A percentile compares a stretch with the other conserved stretches of the same genome.
These are phyloP conservation scores for Helotiales sp. DNA, from an alignment of 2,329 filamentous ascomycete genomes.

Conservation along the genomic window DNA sequence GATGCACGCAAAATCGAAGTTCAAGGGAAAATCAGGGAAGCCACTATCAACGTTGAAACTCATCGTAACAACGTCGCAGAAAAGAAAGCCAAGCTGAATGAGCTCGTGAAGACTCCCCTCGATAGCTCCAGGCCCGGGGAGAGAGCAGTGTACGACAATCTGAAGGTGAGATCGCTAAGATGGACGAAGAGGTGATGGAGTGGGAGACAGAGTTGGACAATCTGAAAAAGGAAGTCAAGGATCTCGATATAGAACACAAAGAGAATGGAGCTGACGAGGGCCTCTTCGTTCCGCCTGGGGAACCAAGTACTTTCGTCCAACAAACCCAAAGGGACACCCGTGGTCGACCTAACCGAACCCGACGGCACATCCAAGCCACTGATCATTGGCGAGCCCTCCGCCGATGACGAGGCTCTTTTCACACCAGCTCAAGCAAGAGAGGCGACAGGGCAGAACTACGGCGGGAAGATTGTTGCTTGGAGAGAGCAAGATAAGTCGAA, in stretches of 20 bases:
- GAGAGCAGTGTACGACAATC: not conserved
- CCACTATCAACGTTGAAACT: not conserved
- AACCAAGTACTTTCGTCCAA: not conserved
- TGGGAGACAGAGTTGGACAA: not conserved
- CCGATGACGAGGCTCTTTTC: not conserved
- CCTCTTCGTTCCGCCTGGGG: not conserved
- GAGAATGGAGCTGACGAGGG: not conserved
- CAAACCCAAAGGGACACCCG: not conserved
- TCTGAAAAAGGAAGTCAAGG: not conserved
- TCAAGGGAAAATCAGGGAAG: not conserved
- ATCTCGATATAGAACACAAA: not conserved
- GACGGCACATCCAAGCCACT: not conserved
- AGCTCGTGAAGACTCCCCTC: not conserved
- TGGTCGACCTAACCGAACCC: not conserved
- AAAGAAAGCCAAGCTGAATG: not conserved
- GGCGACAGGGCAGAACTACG: not conserved
- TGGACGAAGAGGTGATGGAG: not conserved
- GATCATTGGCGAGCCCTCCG: not conserved
- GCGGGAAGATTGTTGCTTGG: not conserved
- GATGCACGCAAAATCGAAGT: not conserved
- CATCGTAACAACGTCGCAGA: not conserved
- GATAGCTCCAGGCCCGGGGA: not conserved
- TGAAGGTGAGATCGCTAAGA: not conserved
- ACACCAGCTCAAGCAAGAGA: constrained; percentile 4
- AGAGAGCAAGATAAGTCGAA: not conserved